Conservation (phyloP, 495 filamentous ascomycete genomes). For the Evansstolkia leycettana region DNA sequence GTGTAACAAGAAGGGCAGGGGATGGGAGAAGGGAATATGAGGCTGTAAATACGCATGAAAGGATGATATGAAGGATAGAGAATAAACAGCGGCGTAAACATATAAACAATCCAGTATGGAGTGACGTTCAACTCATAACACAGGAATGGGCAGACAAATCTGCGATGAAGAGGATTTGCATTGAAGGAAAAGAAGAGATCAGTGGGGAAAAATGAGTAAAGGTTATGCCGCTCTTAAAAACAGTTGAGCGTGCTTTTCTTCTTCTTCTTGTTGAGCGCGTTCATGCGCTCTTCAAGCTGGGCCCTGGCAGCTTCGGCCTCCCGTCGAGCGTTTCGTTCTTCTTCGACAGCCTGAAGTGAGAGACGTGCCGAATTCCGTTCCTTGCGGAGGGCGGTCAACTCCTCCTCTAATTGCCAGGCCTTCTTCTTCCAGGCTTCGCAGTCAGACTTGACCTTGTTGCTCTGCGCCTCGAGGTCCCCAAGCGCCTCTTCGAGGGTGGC, state of each 20-base stretch:
- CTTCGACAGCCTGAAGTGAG: slow-evolving; percentile 85
- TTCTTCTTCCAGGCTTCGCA: slow-evolving; percentile 84
- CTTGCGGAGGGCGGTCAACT: slow-evolving; percentile 60
- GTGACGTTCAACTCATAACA: slow-evolving; percentile 42
- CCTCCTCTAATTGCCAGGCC: slow-evolving; percentile 61
- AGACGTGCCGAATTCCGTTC: slow-evolving; percentile 60
- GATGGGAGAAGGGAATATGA: slow-evolving; percentile 9
- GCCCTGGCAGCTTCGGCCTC: slow-evolving; percentile 81
- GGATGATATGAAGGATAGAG: slow-evolving; percentile 14
- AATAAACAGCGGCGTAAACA: not conserved
- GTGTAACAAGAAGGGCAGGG: slow-evolving; percentile 2
- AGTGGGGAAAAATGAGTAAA: slow-evolving; percentile 10
- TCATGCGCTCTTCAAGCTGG: slow-evolving; percentile 89
- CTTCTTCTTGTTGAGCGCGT: slow-evolving; percentile 77
- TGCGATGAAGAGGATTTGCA: no score
- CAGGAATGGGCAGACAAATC: slow-evolving; percentile 31
- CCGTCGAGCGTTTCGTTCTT: slow-evolving; percentile 74
- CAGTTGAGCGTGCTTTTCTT: slow-evolving; percentile 96
- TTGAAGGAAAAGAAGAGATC: slow-evolving; percentile 7
- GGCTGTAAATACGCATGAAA: slow-evolving; percentile 10
- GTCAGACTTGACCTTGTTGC: slow-evolving; percentile 74
- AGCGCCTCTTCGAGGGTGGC: slow-evolving; percentile 89
- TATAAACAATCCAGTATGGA: slow-evolving; percentile 12
- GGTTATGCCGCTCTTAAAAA: slow-evolving; percentile 47
- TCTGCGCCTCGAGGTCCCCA: slow-evolving; percentile 79